phyloP scores from a whole-genome alignment of 2,329 filamentous ascomycete species.

The Pyrenochaeta sp. region DNA sequence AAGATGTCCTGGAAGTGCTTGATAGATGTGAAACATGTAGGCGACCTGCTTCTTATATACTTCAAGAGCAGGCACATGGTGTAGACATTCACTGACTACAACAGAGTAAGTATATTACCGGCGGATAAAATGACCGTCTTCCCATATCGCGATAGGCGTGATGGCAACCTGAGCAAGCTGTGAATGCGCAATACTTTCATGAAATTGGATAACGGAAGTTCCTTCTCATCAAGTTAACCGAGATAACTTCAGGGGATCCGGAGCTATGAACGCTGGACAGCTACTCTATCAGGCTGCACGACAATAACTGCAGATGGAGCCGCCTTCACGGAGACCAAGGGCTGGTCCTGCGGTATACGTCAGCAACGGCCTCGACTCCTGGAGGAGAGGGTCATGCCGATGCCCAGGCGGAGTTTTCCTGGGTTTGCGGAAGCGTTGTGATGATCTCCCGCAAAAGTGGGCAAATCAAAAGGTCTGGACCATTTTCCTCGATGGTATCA shows the following conservation, averaged over 20 bases:
- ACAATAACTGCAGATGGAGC: slow-evolving; percentile 31
- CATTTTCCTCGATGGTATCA: neutral
- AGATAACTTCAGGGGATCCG: slow-evolving; percentile 13
- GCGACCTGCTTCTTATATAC: slow-evolving; percentile 23
- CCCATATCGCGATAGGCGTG: neutral
- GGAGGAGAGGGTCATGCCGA: slow-evolving; percentile 10
- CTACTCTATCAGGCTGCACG: slow-evolving; percentile 10
- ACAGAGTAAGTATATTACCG: slow-evolving; percentile 9
- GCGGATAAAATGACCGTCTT: slow-evolving; percentile 1
- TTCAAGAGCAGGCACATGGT: neutral
- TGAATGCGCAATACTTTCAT: neutral
- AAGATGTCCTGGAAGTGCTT: slow-evolving; percentile 14
- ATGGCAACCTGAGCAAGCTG: neutral
- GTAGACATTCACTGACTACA: neutral
- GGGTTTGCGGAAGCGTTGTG: neutral
- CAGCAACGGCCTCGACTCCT: slow-evolving; percentile 18
- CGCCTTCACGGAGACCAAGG: slow-evolving; percentile 3
- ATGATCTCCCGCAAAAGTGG: slow-evolving; percentile 8
- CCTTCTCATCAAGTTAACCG: slow-evolving; percentile 13
- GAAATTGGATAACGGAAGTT: slow-evolving; percentile 1
- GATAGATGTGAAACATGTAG: neutral
- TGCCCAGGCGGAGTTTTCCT: slow-evolving; percentile 9
- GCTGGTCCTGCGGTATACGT: slow-evolving; percentile 14
- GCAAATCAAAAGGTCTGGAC: slow-evolving; percentile 7
- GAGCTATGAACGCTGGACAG: slow-evolving; percentile 1